Evolutionary conservation across 169 alveolate genomes (phyloP).

Genomic region (Eimeria zaria): DNA sequence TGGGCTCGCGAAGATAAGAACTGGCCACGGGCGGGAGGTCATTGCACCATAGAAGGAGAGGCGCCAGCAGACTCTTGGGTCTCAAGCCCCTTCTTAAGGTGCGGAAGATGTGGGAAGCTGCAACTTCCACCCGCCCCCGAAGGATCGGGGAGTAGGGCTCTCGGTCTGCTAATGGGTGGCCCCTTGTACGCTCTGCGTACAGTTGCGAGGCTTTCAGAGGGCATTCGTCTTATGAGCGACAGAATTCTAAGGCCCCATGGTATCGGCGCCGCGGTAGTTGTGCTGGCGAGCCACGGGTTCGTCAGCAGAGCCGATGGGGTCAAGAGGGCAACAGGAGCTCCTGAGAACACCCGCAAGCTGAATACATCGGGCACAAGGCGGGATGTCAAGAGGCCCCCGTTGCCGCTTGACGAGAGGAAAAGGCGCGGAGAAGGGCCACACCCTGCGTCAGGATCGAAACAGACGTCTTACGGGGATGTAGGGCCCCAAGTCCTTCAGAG

Average conservation of each 20-base stretch:
- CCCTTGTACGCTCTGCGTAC: constrained; percentile 64
- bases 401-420: not conserved
- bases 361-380: constrained; percentile 1
- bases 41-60: not conserved
- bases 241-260: constrained; percentile 65
- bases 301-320: constrained; percentile 60
- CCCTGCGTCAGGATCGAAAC: not conserved
- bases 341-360: not conserved
- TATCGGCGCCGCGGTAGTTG: constrained; percentile 32
- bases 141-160: constrained; percentile 27
- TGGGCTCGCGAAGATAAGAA: not conserved
- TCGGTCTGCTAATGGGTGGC: constrained; percentile 62
- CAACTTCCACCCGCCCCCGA: constrained; percentile 19
- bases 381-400: constrained; percentile 38
- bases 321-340: constrained; percentile 34
- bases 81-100: constrained; percentile 6
- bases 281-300: constrained; percentile 46
- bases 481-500: constrained; percentile 15
- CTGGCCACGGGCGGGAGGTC: not conserved
- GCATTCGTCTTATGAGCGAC: constrained; percentile 62
- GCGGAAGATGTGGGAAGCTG: constrained; percentile 57
- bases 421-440: not conserved
- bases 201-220: constrained; percentile 51
- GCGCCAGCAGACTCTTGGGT: not conserved
- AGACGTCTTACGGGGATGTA: not conserved